Percentiles rank a stretch among this genome's conserved stretches.
These are phyloP conservation scores for Neurospora pannonica DNA, from an alignment of 495 filamentous ascomycete species.

Conservation along the genomic window DNA sequence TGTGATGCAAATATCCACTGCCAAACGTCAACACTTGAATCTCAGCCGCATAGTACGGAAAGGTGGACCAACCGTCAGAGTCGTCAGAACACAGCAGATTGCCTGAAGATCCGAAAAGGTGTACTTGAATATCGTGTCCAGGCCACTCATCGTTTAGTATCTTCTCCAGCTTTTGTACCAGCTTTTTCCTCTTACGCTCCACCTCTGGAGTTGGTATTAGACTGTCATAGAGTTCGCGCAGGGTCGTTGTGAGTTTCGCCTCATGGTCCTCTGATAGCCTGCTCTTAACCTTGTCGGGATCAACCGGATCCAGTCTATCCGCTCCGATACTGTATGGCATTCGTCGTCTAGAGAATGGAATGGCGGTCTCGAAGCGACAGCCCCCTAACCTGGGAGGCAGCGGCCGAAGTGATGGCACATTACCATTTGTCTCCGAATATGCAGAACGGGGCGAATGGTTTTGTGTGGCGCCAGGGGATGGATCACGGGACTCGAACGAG, in stretches of 20 bases:
- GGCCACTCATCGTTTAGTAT: slow-evolving; percentile 88
- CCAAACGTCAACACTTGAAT: slow-evolving; percentile 13
- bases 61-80: slow-evolving; percentile 68
- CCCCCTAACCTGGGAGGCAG: slow-evolving; percentile 39
- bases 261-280: slow-evolving; percentile 68
- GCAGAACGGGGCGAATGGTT: slow-evolving; percentile 85
- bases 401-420: slow-evolving; percentile 55
- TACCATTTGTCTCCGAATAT: slow-evolving; percentile 75
- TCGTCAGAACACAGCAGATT: slow-evolving; percentile 93
- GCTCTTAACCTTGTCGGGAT: slow-evolving; percentile 53
- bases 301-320: slow-evolving; percentile 60
- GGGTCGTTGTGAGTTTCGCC: slow-evolving; percentile 64
- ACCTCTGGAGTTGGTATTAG: slow-evolving; percentile 77
- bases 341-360: slow-evolving; percentile 45
- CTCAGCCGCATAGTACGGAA: neutral
- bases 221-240: slow-evolving; percentile 72
- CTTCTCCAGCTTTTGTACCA: slow-evolving; percentile 78
- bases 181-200: slow-evolving; percentile 58
- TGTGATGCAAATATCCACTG: slow-evolving; percentile 96
- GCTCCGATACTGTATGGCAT: slow-evolving; percentile 87
- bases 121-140: slow-evolving; percentile 76
- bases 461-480: slow-evolving; percentile 63
- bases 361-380: slow-evolving; percentile 72
- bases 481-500: slow-evolving; percentile 75
- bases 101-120: slow-evolving; percentile 94